Evolutionary conservation across 306 rosid genomes (phyloP), one percentile per base, ranked within the genome.

Genomic region (Castanospermum australe): DNA sequence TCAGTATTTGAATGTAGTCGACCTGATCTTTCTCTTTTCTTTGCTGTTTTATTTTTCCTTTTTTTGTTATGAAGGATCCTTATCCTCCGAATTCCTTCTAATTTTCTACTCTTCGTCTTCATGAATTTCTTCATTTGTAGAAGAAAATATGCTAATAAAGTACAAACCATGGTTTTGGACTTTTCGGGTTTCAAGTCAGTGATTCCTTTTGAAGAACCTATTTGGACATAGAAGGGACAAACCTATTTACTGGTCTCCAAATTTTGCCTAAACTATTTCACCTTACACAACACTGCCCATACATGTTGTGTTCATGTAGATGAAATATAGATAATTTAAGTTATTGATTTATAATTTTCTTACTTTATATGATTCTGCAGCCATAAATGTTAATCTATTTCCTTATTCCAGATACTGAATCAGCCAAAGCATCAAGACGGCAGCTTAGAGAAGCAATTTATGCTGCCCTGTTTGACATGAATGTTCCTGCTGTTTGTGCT

Each of bases 401-500:
- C 50, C 61, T 71, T 77, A 55, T 75, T 75, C 62, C 86, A 94
- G 99, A 94, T 89, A 91, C 97, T 54, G 93, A 90, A 86, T 76
- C 92, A 56, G 93, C 97, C 38, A 89, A 73, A 91, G 92, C 93
- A 80, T 92, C 95, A 0, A 91, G 97, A 69, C 82, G 50, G 55
- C 97, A 94, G 78, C 99, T 94, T 75, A 92, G 89, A 88, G 92
- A 94, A 60, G 87, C 95, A 67, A 87, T 92, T n/a, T 78, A 84
- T 73, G 45, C 87, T 57, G 90, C 89, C 69, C 72, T 94, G 62
- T 94, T 92, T 77, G 93, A 89, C 84, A 84, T 94, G 95, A 86
- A 92, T 73, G 99, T 91, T 79, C 97, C 99, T 36, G 88, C 90
- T 80, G 91, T 92, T 80, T 92, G 97, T 86, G 95, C 97, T 56